Conservation (phyloP, 345 rosid genomes). For the Microthlaspi erraticum region DNA sequence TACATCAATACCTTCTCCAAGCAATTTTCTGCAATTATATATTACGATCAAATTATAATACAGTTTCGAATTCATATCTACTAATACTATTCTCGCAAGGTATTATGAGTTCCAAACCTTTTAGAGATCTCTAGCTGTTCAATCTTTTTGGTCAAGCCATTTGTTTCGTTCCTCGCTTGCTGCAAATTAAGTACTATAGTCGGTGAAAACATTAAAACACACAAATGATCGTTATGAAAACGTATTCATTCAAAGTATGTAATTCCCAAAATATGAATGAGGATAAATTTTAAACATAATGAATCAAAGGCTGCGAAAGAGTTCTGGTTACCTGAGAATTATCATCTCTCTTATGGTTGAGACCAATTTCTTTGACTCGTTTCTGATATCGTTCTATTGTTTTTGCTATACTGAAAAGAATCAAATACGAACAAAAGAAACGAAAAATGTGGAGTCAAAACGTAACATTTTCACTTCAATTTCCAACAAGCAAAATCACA, state of each 20-base stretch:
- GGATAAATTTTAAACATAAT: neutral
- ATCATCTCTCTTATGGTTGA: slow-evolving; percentile 42
- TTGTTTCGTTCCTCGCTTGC: slow-evolving; percentile 50
- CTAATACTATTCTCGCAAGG: neutral
- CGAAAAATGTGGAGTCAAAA: slow-evolving; percentile 10
- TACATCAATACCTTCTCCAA: slow-evolving; percentile 69
- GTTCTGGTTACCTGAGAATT: slow-evolving; percentile 51
- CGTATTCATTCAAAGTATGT: neutral
- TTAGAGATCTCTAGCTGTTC: slow-evolving; percentile 69
- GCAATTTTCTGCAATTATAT: slow-evolving; percentile 56
- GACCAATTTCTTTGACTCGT: slow-evolving; percentile 56
- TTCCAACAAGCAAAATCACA: neutral
- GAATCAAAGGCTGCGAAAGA: neutral
- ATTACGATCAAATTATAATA: neutral
- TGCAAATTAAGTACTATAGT: slow-evolving; percentile 38
- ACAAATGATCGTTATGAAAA: neutral
- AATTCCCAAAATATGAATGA: slow-evolving; percentile 5
- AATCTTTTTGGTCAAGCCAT: slow-evolving; percentile 59
- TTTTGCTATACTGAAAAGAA: slow-evolving; percentile 53
- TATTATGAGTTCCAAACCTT: slow-evolving; percentile 45
- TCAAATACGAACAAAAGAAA: neutral
- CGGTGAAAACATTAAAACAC: neutral
- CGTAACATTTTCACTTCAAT: slow-evolving; percentile 11
- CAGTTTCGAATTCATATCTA: neutral
- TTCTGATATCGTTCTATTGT: slow-evolving; percentile 80